Conservation (phyloP, 495 filamentous ascomycete genomes). For the Daldinia grandis region DNA sequence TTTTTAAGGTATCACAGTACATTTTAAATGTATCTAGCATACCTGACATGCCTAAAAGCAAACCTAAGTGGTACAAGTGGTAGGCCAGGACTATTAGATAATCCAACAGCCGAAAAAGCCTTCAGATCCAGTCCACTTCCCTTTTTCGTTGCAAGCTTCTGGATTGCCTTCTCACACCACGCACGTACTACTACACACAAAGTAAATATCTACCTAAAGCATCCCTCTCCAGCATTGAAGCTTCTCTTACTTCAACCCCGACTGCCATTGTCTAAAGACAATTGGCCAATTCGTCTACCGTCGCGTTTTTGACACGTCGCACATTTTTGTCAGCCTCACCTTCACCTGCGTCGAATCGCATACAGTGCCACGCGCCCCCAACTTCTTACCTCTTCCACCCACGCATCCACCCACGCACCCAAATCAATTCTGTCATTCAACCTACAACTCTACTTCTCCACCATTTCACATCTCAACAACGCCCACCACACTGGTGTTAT, state of each 20-base stretch:
- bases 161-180: constrained; percentile 30
- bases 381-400: constrained; percentile 10
- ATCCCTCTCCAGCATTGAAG: constrained; percentile 34
- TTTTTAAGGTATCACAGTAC: constrained; percentile 2
- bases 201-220: constrained; percentile 18
- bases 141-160: constrained; percentile 34
- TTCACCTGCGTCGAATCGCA: constrained; percentile 16
- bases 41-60: background rate
- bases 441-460: constrained; percentile 30
- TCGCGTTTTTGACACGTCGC: constrained; percentile 38
- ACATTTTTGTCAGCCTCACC: constrained; percentile 18
- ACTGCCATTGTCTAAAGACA: constrained; percentile 44
- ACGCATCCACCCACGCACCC: constrained; percentile 40
- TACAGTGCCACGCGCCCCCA: constrained; percentile 31
- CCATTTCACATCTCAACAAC: constrained; percentile 32
- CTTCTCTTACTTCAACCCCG: constrained; percentile 24
- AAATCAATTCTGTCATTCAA: constrained; percentile 42
- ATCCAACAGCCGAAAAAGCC: constrained; percentile 41
- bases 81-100: constrained; percentile 38
- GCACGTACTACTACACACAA: constrained; percentile 25
- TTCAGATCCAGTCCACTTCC: constrained; percentile 36
- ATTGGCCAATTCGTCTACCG: constrained; percentile 43
- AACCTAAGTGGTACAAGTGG: background rate
- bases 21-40: background rate
- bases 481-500: constrained; percentile 41